Conservation (phyloP, 768 basidiomycete genomes). For the Macrolepiota fuliginosa region DNA sequence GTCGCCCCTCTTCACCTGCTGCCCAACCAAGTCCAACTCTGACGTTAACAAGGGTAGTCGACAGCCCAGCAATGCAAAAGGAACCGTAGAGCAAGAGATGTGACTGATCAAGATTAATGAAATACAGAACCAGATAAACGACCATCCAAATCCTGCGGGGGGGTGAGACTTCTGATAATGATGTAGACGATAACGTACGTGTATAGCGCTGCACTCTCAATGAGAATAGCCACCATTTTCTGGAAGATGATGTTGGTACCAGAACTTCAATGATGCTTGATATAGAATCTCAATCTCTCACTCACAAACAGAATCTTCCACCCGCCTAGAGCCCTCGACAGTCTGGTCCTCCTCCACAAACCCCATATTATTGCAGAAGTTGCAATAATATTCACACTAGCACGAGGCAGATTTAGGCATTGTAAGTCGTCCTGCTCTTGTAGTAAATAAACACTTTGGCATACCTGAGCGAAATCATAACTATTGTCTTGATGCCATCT, state of each 20-base stretch:
- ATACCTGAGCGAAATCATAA: neutral
- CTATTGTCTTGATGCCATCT: neutral
- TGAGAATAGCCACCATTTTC: constrained; percentile 9
- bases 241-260: neutral
- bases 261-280: neutral
- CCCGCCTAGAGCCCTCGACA: neutral
- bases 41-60: neutral
- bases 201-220: constrained; percentile 16
- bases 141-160: neutral
- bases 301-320: neutral
- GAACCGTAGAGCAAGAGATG: neutral
- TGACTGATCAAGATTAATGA: neutral
- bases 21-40: neutral
- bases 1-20: constrained; percentile 1
- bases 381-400: neutral
- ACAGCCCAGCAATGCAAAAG: neutral
- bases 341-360: neutral
- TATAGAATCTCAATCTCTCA: neutral
- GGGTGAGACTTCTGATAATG: neutral
- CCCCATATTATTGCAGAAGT: neutral
- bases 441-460: neutral
- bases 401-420: neutral
- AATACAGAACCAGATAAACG: neutral
- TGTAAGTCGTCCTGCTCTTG: neutral
- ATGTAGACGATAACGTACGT: constrained; percentile 6